Conservation (phyloP, 305 asterid genomes). For the Fraxinus angustifolia region DNA sequence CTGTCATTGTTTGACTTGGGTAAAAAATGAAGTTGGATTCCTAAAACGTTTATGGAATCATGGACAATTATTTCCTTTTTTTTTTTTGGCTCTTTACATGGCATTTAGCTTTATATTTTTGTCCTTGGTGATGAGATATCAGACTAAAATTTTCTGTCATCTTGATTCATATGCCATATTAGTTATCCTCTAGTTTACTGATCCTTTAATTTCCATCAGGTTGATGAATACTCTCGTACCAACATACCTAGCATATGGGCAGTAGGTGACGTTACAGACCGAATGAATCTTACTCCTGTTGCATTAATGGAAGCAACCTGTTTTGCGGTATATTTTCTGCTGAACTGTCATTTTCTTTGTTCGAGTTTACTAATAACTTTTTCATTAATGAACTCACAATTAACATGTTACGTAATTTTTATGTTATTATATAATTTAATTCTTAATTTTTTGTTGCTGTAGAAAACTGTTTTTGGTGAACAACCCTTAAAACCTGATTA, state of each 20-base stretch:
- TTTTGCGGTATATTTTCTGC: conserved; percentile 62
- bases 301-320: conserved; percentile 97
- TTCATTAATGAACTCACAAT: neutral
- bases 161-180: neutral
- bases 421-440: neutral
- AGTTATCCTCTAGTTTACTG: conserved; percentile 2
- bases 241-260: conserved; percentile 98
- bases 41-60: neutral
- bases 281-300: conserved; percentile 96
- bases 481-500: conserved; percentile 75
- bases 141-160: neutral
- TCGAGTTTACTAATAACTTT: neutral
- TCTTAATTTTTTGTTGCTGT: conserved; percentile 23
- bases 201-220: conserved; percentile 40
- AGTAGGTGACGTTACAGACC: conserved; percentile 85
- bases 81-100: neutral
- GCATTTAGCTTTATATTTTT: neutral
- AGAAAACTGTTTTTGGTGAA: conserved; percentile 96
- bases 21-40: neutral
- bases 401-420: neutral
- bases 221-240: conserved; percentile 73
- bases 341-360: conserved; percentile 1
- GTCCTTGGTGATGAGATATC: neutral
- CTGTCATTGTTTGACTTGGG: neutral
- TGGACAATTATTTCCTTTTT: neutral